phyloP scores from a whole-genome alignment of 768 basidiomycete genomes.

The Pleurotus pulmonarius region DNA sequence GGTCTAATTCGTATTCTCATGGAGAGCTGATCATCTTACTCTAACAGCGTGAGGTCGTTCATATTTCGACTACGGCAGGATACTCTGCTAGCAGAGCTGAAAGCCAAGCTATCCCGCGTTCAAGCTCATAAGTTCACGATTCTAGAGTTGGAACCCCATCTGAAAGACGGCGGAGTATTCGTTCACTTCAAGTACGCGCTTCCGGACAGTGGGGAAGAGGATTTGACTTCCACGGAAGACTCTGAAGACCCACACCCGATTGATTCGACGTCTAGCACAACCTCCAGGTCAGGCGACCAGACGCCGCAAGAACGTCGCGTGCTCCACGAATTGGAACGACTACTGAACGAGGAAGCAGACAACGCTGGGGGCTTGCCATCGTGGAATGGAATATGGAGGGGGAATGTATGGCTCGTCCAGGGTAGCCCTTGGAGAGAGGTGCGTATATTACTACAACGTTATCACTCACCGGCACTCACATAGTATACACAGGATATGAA shows the following conservation, averaged over 20 bases:
- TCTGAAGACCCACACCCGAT: neutral
- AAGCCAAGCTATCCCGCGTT: constrained; percentile 45
- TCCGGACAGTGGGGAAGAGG: constrained; percentile 27
- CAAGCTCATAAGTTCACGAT: constrained; percentile 56
- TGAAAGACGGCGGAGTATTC: constrained; percentile 86
- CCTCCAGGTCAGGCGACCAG: neutral
- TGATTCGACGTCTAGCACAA: neutral
- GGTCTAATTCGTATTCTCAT: constrained; percentile 38
- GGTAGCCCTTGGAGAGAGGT: constrained; percentile 85
- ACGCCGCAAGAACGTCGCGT: constrained; percentile 17
- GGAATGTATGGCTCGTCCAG: constrained; percentile 67
- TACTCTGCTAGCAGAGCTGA: constrained; percentile 45
- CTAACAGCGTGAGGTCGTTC: neutral
- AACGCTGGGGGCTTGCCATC: constrained; percentile 57
- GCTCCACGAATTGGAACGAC: constrained; percentile 44
- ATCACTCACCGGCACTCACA: neutral
- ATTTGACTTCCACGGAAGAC: neutral
- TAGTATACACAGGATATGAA: constrained; percentile 66
- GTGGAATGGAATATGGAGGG: constrained; percentile 52
- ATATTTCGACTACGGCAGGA: constrained; percentile 23
- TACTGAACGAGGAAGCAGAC: constrained; percentile 38
- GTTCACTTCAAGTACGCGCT: constrained; percentile 60
- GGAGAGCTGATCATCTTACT: neutral
- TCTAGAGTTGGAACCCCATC: constrained; percentile 57
- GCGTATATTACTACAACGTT: constrained; percentile 9